Evolutionary conservation across 2,329 filamentous ascomycete genomes (phyloP).

Genomic region (Ophiostoma perfectum): DNA sequence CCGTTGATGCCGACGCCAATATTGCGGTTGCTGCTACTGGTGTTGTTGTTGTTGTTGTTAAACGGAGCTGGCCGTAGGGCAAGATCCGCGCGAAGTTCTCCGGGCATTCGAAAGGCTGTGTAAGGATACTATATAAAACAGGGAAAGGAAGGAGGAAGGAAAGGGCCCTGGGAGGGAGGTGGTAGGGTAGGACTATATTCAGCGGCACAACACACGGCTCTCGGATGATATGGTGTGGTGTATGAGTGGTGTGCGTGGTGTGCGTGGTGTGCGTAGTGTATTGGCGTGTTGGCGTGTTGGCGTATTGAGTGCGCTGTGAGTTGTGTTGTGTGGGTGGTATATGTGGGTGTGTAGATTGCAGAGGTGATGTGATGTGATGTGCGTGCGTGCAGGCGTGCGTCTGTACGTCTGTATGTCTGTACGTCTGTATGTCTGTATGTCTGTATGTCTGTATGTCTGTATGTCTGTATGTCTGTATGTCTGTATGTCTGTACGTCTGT

Average conservation of each 20-base stretch:
- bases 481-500: neutral
- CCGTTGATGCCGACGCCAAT: slow-evolving; percentile 2
- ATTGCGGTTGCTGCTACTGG: neutral
- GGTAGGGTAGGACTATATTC: neutral
- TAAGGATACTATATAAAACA: slow-evolving; percentile 7
- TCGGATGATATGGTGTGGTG: slow-evolving; percentile 11
- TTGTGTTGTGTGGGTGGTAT: neutral
- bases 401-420: neutral
- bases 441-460: neutral
- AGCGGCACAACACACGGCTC: slow-evolving; percentile 3
- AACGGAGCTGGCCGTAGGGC: slow-evolving; percentile 29
- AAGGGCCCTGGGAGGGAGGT: neutral
- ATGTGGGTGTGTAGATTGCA: neutral
- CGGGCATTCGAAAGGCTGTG: slow-evolving; percentile 24
- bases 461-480: neutral
- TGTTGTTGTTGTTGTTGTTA: neutral
- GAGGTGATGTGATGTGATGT: slow-evolving; percentile 14
- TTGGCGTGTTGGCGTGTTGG: neutral
- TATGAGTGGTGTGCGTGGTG: neutral
- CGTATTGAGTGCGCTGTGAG: neutral
- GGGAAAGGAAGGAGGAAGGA: neutral
- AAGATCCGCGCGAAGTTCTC: slow-evolving; percentile 27
- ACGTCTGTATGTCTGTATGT: neutral
- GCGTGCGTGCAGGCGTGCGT: neutral
- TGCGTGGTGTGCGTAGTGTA: neutral